These are phyloP conservation scores for Amylostereum areolatum DNA, from an alignment of 1,284 basidiomycete species.

Conservation along the genomic window DNA sequence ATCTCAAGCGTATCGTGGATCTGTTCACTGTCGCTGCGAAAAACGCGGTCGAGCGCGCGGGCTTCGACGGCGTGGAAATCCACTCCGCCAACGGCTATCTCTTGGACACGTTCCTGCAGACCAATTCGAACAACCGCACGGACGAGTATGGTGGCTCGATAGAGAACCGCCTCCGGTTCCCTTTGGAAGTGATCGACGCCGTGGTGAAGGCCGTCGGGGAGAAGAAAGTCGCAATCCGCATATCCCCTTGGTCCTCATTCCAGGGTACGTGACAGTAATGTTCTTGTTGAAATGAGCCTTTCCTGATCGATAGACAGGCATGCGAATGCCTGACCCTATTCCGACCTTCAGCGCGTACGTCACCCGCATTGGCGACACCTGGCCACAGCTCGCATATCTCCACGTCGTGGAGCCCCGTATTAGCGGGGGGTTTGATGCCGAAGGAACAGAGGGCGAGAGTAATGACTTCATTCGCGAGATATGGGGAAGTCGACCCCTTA, in stretches of 20 bases:
- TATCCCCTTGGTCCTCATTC: slow-evolving; percentile 44
- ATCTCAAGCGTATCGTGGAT: slow-evolving; percentile 37
- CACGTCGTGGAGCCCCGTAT: slow-evolving; percentile 37
- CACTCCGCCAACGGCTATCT: slow-evolving; percentile 27
- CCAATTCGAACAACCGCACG: slow-evolving; percentile 33
- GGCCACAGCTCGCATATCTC: slow-evolving; percentile 47
- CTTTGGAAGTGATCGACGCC: slow-evolving; percentile 38
- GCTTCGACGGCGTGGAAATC: slow-evolving; percentile 42
- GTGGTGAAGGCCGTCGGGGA: slow-evolving; percentile 30
- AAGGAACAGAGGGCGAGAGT: not conserved
- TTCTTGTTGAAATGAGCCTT: not conserved
- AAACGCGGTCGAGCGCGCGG: slow-evolving; percentile 35
- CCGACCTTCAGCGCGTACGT: slow-evolving; percentile 35
- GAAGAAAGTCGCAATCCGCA: slow-evolving; percentile 39
- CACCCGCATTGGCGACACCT: slow-evolving; percentile 24
- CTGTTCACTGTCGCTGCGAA: slow-evolving; percentile 30
- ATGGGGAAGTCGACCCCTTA: slow-evolving; percentile 15
- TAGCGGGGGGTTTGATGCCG: not conserved
- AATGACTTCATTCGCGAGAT: slow-evolving; percentile 6
- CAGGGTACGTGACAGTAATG: slow-evolving; percentile 21
- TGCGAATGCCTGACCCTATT: slow-evolving; percentile 40
- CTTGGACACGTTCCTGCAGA: slow-evolving; percentile 19
- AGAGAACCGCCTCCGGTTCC: slow-evolving; percentile 39
- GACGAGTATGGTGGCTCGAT: slow-evolving; percentile 31
- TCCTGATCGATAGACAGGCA: slow-evolving; percentile 19